Percentiles rank a stretch among this genome's conserved stretches.
Conservation (phyloP, 768 basidiomycete genomes). For the Mrakia hoshinonis region DNA sequence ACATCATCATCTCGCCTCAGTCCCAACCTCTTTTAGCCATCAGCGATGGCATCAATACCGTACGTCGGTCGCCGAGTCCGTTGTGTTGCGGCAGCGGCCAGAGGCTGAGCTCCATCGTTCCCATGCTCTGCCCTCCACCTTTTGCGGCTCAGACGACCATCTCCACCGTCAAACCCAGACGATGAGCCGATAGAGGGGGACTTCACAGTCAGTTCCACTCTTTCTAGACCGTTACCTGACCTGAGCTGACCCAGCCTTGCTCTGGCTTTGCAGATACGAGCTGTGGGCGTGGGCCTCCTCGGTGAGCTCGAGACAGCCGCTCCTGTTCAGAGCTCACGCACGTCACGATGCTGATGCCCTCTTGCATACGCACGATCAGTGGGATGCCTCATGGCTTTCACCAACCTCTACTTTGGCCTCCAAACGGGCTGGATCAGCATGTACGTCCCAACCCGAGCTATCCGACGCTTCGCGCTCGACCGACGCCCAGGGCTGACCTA, state of each 20-base stretch:
- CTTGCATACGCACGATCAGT: background rate
- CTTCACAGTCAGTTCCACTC: conserved; percentile 20
- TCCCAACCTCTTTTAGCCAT: background rate
- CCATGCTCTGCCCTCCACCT: background rate
- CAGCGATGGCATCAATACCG: background rate
- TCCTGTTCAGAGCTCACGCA: background rate
- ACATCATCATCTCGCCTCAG: too few relatives aligned
- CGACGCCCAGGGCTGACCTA: background rate
- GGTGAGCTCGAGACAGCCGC: conserved; percentile 46
- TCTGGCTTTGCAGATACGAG: conserved; percentile 40
- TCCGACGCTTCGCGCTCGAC: background rate
- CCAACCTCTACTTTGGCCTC: conserved; percentile 46
- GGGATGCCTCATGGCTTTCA: conserved; percentile 22
- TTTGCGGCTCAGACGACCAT: background rate
- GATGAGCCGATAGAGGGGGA: conserved; percentile 25
- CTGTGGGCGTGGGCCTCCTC: conserved; percentile 65
- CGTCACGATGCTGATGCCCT: background rate
- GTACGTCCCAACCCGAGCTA: background rate
- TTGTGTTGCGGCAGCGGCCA: background rate
- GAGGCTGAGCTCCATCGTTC: background rate
- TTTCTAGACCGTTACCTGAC: too few relatives aligned
- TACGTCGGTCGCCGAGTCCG: background rate
- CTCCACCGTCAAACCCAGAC: background rate
- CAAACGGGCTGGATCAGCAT: conserved; percentile 72
- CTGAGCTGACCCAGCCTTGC: background rate